These are phyloP conservation scores for Takakia lepidozioides DNA, from an alignment of 225 moss, liverwort and hornwort genomes.

Conservation along the genomic window DNA sequence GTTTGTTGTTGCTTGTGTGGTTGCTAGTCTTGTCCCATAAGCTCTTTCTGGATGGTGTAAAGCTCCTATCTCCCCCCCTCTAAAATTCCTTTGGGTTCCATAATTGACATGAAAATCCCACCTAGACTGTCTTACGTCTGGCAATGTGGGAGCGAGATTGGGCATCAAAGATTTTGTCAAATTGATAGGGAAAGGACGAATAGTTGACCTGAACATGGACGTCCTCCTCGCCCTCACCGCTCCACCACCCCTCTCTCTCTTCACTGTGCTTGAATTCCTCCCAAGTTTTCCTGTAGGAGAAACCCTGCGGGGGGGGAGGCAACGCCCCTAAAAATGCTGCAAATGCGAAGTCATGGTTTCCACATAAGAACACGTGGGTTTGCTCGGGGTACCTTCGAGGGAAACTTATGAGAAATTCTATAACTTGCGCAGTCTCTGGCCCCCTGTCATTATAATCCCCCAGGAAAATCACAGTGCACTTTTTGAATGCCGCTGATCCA, in stretches of 20 bases:
- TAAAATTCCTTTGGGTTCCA: no score
- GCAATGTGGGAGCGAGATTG: no score
- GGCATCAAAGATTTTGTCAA: no score
- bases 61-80: no score
- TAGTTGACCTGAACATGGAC: slow-evolving; percentile 60
- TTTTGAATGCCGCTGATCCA: slow-evolving; percentile 25
- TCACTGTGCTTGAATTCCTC: slow-evolving; percentile 42
- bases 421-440: slow-evolving; percentile 37
- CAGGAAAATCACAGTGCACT: slow-evolving; percentile 60
- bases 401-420: slow-evolving; percentile 68
- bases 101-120: no score
- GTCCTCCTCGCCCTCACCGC: slow-evolving; percentile 63
- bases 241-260: slow-evolving; percentile 92
- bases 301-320: slow-evolving; percentile 28
- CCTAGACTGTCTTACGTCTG: no score
- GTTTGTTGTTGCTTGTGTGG: no score
- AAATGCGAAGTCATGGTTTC: slow-evolving; percentile 95
- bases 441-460: slow-evolving; percentile 95
- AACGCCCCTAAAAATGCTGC: slow-evolving; percentile 69
- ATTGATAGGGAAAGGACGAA: no score
- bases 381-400: slow-evolving; percentile 52
- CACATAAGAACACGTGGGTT: slow-evolving; percentile 69
- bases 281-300: slow-evolving; percentile 66
- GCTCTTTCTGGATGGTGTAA: no score
- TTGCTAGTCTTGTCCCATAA: no score